These are phyloP conservation scores for Solanum hybrid DNA, from an alignment of 305 asterid genomes.

Conservation along the genomic window DNA sequence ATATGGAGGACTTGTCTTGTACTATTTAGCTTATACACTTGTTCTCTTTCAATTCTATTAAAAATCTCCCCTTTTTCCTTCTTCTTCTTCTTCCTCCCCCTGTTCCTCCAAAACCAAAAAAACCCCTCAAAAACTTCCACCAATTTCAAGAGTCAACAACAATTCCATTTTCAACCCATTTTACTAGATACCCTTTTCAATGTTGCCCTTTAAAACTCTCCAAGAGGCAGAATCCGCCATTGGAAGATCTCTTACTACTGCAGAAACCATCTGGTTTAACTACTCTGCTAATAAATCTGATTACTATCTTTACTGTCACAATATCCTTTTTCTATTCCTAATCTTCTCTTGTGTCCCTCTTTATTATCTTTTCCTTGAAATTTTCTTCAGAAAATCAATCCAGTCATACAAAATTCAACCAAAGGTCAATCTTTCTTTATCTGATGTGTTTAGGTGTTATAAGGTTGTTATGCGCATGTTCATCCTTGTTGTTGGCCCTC, in stretches of 20 bases:
- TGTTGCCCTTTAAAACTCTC: constrained; percentile 74
- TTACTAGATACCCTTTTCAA: constrained; percentile 12
- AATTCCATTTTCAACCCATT: neutral
- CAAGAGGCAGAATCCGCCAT: constrained; percentile 67
- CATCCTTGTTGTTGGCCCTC: constrained; percentile 79
- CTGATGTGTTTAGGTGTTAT: constrained; percentile 57
- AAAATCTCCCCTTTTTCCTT: neutral
- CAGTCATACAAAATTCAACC: constrained; percentile 67
- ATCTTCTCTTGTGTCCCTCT: constrained; percentile 68
- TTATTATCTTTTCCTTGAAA: constrained; percentile 58
- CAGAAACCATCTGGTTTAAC: constrained; percentile 73
- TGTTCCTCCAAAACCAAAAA: neutral
- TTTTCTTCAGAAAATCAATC: constrained; percentile 28
- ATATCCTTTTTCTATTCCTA: constrained; percentile 67
- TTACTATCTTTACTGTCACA: constrained; percentile 79
- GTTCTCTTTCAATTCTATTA: neutral
- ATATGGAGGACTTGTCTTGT: neutral
- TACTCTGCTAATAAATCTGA: constrained; percentile 80
- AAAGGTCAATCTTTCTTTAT: constrained; percentile 51
- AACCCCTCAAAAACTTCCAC: neutral
- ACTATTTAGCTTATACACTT: neutral
- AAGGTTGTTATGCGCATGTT: constrained; percentile 61
- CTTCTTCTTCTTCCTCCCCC: neutral
- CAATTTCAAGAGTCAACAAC: neutral
- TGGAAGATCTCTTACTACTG: constrained; percentile 58